Conservation (phyloP, 2,329 filamentous ascomycete genomes). For the Fonsecaea monophora region DNA sequence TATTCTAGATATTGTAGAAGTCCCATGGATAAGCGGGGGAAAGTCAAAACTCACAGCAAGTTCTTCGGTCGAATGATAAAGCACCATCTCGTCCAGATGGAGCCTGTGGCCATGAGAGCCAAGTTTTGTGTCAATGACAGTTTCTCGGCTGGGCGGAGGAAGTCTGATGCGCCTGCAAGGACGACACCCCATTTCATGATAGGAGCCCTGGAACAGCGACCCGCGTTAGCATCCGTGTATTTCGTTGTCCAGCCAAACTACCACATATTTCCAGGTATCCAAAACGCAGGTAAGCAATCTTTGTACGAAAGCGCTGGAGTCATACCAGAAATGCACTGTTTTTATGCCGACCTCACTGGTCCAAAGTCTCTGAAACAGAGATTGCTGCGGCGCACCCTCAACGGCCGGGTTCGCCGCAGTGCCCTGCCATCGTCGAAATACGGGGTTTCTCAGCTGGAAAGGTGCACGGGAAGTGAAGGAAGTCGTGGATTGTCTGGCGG, state of each 20-base stretch:
- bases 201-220: conserved; percentile 70
- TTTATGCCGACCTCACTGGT: conserved; percentile 80
- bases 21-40: neutral
- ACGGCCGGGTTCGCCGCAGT: conserved; percentile 61
- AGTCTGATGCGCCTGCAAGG: conserved; percentile 88
- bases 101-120: conserved; percentile 85
- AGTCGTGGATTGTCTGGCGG: conserved; percentile 52
- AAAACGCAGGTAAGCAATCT: neutral
- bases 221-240: conserved; percentile 15
- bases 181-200: conserved; percentile 98
- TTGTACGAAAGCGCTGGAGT: conserved; percentile 23
- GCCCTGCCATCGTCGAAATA: conserved; percentile 73
- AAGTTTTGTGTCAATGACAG: conserved; percentile 92
- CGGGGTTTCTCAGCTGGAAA: conserved; percentile 55
- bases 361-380: conserved; percentile 77
- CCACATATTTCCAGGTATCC: neutral
- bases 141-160: conserved; percentile 87
- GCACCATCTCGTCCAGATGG: conserved; percentile 99
- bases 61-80: conserved; percentile 95
- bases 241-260: neutral
- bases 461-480: conserved; percentile 58
- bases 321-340: conserved; percentile 97
- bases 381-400: conserved; percentile 52
- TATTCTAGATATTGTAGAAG: neutral
- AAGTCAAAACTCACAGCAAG: conserved; percentile 69